phyloP scores from a whole-genome alignment of 345 rosid genomes.

The Murraya paniculata region DNA sequence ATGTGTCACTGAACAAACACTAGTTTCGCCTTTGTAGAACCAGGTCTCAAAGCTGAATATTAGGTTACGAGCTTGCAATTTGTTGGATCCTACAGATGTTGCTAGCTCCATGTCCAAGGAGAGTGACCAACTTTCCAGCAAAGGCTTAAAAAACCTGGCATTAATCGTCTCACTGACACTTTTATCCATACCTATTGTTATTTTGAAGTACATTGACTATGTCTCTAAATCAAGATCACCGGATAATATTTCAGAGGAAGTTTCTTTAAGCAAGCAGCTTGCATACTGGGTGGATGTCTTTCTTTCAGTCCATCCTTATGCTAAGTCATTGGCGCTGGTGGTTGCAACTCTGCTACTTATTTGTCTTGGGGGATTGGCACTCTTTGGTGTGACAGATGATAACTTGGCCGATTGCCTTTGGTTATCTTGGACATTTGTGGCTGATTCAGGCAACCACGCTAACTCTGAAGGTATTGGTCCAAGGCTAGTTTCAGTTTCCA shows the following conservation, averaged over 20 bases:
- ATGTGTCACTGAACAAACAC: conserved; percentile 4
- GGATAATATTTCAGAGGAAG: conserved; percentile 46
- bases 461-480: conserved; percentile 67
- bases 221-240: conserved; percentile 49
- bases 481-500: conserved; percentile 64
- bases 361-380: conserved; percentile 65
- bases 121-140: conserved; percentile 24
- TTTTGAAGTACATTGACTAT: conserved; percentile 46
- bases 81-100: conserved; percentile 24
- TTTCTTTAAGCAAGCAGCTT: conserved; percentile 52
- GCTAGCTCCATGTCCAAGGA: conserved; percentile 20
- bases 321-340: conserved; percentile 58
- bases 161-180: conserved; percentile 43
- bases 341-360: conserved; percentile 64
- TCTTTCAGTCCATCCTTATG: conserved; percentile 68
- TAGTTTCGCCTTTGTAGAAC: conserved; percentile 35
- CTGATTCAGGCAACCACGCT: conserved; percentile 71
- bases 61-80: conserved; percentile 44
- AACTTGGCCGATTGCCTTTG: conserved; percentile 65
- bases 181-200: conserved; percentile 43
- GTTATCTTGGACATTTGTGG: conserved; percentile 70
- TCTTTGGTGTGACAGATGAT: conserved; percentile 62
- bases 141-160: conserved; percentile 48
- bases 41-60: conserved; percentile 35
- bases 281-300: conserved; percentile 51